A percentile compares a stretch with the other conserved stretches of the same genome.
Evolutionary conservation across 768 basidiomycete genomes (phyloP).

Genomic region (Podaxis sp.): DNA sequence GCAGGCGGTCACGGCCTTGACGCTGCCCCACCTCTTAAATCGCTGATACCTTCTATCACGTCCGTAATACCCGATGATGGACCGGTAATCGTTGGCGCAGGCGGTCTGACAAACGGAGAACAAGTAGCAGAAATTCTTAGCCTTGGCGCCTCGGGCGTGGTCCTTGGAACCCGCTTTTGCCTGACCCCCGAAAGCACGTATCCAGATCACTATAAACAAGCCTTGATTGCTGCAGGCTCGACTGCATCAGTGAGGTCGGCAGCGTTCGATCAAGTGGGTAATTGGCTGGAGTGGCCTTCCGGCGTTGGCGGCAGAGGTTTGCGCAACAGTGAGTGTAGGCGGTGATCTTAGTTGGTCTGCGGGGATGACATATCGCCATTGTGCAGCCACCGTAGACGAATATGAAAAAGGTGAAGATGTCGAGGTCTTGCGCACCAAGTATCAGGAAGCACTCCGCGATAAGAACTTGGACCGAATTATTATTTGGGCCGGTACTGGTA

Average conservation of each 20-base stretch:
- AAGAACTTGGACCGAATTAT: conserved; percentile 52
- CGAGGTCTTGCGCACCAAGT: conserved; percentile 42
- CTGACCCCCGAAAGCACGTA: conserved; percentile 66
- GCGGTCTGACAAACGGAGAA: conserved; percentile 64
- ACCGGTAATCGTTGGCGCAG: conserved; percentile 69
- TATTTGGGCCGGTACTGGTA: conserved; percentile 70
- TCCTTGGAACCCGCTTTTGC: conserved; percentile 78
- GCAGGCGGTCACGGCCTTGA: conserved; percentile 75
- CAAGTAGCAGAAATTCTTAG: conserved; percentile 66
- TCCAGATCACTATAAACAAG: conserved; percentile 49
- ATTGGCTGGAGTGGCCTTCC: conserved; percentile 56
- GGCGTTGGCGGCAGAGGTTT: conserved; percentile 65
- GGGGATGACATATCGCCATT: conserved; percentile 9
- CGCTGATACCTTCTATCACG: conserved; percentile 57
- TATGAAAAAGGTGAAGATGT: conserved; percentile 48
- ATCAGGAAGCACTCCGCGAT: conserved; percentile 40
- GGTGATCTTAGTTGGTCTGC: neutral
- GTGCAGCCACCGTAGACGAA: conserved; percentile 55
- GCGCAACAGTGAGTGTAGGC: conserved; percentile 39
- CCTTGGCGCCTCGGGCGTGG: conserved; percentile 69
- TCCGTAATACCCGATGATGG: conserved; percentile 37
- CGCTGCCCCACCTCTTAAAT: conserved; percentile 57
- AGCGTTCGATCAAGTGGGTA: conserved; percentile 64
- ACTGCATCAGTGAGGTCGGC: conserved; percentile 52
- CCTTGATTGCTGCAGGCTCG: conserved; percentile 47